Evolutionary conservation across 1,284 basidiomycete genomes (phyloP).

Genomic region (Coriolopsis trogii): DNA sequence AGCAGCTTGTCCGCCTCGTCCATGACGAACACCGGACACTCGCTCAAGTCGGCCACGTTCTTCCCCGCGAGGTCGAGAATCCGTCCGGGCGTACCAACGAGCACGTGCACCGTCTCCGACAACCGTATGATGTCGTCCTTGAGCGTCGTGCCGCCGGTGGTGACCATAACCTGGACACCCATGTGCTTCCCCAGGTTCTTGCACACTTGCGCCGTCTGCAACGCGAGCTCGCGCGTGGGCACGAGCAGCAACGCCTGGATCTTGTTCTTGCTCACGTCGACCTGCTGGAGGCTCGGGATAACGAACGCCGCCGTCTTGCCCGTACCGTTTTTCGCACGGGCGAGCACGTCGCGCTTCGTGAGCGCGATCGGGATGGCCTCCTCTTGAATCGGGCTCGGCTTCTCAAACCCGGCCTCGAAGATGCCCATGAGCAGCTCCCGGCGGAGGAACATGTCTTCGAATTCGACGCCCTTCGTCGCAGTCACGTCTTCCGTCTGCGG

Average conservation of each 20-base stretch:
- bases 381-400: slow-evolving; percentile 98
- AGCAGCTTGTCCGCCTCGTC: slow-evolving; percentile 99
- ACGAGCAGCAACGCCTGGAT: slow-evolving; percentile 96
- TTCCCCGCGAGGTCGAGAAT: slow-evolving; percentile 96
- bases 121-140: slow-evolving; percentile 97
- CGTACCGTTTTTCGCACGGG: slow-evolving; percentile 89
- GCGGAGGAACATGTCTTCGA: slow-evolving; percentile 75
- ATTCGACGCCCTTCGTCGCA: slow-evolving; percentile 88
- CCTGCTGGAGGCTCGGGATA: slow-evolving; percentile 93
- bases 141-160: slow-evolving; percentile 96
- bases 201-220: slow-evolving; percentile 97
- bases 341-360: slow-evolving; percentile 88
- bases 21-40: slow-evolving; percentile 97
- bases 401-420: slow-evolving; percentile 97
- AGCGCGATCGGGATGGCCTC: slow-evolving; percentile 92
- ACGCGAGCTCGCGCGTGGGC: slow-evolving; percentile 92
- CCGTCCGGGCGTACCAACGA: slow-evolving; percentile 96
- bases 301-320: slow-evolving; percentile 99
- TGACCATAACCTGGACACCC: slow-evolving; percentile 97
- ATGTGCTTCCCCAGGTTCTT: slow-evolving; percentile 97
- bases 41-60: slow-evolving; percentile 90
- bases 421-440: slow-evolving; percentile 81
- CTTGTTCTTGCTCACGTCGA: slow-evolving; percentile 86
- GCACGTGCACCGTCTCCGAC: slow-evolving; percentile 90
- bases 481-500: slow-evolving; percentile 97